Conservation (phyloP, 2,329 filamentous ascomycete species). For the Hymenoscyphus occultus region DNA sequence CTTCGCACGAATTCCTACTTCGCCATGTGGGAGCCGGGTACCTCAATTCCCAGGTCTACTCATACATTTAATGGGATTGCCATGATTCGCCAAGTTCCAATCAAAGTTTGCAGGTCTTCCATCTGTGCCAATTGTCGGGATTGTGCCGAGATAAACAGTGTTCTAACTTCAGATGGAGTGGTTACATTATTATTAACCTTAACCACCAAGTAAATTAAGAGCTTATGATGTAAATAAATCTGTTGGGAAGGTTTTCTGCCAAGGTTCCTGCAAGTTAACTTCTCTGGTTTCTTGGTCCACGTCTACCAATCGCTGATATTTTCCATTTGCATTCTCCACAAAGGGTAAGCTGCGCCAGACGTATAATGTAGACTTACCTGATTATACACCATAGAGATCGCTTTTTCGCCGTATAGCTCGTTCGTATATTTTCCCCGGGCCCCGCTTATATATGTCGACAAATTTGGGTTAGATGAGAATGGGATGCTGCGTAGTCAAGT, state of each 20-base stretch:
- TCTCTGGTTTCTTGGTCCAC: neutral
- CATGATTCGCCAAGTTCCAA: neutral
- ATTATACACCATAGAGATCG: neutral
- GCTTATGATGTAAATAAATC: neutral
- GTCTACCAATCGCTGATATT: neutral
- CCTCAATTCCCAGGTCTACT: neutral
- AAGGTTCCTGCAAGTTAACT: neutral
- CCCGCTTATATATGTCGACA: slow-evolving; percentile 1
- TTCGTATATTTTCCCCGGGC: neutral
- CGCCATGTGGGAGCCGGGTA: slow-evolving; percentile 4
- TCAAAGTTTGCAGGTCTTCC: neutral
- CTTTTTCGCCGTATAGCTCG: neutral
- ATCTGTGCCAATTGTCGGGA: neutral
- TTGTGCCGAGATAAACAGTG: neutral
- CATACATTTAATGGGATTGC: neutral
- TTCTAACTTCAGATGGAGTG: neutral
- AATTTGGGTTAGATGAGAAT: neutral
- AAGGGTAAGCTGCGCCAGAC: neutral
- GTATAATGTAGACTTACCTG: neutral
- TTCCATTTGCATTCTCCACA: neutral
- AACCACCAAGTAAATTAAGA: neutral
- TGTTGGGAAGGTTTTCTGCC: neutral
- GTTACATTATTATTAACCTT: neutral
- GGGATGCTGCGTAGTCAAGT: neutral
- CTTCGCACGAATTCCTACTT: neutral